These are phyloP conservation scores for Phytophthora foliorum DNA, from an alignment of 352 stramenopile genomes.

Conservation along the genomic window DNA sequence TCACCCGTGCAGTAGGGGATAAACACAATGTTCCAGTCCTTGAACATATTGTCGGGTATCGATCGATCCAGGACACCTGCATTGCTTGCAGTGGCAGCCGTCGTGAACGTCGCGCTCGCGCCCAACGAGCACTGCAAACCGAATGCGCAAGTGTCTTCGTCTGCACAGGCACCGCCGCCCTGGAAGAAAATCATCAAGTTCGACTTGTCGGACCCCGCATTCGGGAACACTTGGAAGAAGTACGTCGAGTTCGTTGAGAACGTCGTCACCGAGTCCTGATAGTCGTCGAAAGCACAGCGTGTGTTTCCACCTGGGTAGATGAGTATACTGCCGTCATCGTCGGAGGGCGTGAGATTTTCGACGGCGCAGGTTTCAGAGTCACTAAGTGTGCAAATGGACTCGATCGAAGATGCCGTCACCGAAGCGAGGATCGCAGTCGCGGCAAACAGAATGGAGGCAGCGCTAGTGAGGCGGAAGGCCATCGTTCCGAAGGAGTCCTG, in stretches of 20 bases:
- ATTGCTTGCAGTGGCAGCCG: constrained; percentile 49
- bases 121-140: constrained; percentile 57
- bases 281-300: constrained; percentile 63
- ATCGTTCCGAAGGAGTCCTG: constrained; percentile 27
- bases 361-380: constrained; percentile 40
- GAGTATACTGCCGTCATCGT: constrained; percentile 44
- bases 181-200: constrained; percentile 78
- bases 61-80: constrained; percentile 58
- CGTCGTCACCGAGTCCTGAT: constrained; percentile 31
- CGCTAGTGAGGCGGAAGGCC: constrained; percentile 17
- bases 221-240: constrained; percentile 71
- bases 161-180: constrained; percentile 64
- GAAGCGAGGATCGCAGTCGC: constrained; percentile 23
- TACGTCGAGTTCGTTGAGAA: constrained; percentile 60
- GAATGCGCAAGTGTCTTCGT: constrained; percentile 68
- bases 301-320: constrained; percentile 62
- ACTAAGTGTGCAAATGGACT: constrained; percentile 41
- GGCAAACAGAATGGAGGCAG: constrained; percentile 13
- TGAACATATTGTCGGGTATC: constrained; percentile 65
- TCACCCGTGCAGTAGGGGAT: constrained; percentile 81
- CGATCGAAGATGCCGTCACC: constrained; percentile 9
- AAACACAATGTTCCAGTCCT: constrained; percentile 80
- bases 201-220: constrained; percentile 46
- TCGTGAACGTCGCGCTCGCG: constrained; percentile 49
- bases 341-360: constrained; percentile 37